Conservation (phyloP, 169 alveolate genomes). For the Besnoitia besnoiti region DNA sequence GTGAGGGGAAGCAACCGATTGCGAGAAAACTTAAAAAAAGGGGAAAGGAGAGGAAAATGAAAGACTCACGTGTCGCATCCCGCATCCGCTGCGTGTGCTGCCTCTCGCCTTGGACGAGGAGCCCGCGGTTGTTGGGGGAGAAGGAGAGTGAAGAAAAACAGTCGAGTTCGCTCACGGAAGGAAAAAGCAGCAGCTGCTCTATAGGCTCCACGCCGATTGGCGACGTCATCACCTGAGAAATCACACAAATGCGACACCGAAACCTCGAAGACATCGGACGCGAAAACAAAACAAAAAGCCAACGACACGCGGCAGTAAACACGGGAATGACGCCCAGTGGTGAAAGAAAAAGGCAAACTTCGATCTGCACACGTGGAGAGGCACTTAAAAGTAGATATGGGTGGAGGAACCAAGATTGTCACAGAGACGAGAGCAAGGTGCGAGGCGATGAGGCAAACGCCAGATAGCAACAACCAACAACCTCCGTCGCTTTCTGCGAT, state of each 20-base stretch:
- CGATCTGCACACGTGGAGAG: too few relatives aligned
- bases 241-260: background rate
- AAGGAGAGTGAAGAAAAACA: slow-evolving; percentile 32
- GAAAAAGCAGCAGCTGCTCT: slow-evolving; percentile 42
- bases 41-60: background rate
- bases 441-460: too few relatives aligned
- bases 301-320: too few relatives aligned
- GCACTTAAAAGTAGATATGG: too few relatives aligned
- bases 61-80: slow-evolving; percentile 42
- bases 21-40: background rate
- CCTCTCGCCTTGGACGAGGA: slow-evolving; percentile 44
- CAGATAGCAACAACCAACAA: too few relatives aligned
- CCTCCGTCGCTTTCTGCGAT: too few relatives aligned
- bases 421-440: too few relatives aligned
- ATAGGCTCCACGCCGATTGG: slow-evolving; percentile 40
- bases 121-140: slow-evolving; percentile 47
- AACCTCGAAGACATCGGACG: background rate
- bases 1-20: background rate
- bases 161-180: slow-evolving; percentile 42
- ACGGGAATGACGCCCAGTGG: too few relatives aligned
- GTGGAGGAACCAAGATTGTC: too few relatives aligned
- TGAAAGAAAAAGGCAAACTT: too few relatives aligned
- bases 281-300: background rate
- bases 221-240: slow-evolving; percentile 38
- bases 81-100: slow-evolving; percentile 47